Percentiles rank a stretch among this genome's conserved stretches.
Conservation (phyloP, 345 rosid genomes). For the Citrus australasica region DNA sequence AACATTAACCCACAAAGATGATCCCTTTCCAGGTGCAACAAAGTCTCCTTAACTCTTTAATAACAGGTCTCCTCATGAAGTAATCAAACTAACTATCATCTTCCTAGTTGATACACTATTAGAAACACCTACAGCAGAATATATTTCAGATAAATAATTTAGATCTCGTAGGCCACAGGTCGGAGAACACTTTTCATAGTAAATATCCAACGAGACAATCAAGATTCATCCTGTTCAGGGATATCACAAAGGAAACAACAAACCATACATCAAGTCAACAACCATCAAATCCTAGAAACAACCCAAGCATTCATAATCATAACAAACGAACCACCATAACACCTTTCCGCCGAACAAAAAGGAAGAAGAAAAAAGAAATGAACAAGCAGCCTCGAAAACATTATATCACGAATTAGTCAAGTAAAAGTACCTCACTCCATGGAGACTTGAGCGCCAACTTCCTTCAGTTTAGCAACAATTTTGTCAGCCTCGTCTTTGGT, state of each 20-base stretch:
- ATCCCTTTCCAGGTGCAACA: background rate
- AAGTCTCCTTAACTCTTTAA: background rate
- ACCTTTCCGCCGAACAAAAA: background rate
- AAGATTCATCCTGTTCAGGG: background rate
- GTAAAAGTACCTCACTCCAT: conserved; percentile 62
- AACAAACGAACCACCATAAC: background rate
- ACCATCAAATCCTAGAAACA: background rate
- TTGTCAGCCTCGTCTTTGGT: conserved; percentile 90
- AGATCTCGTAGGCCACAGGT: background rate
- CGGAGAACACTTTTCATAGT: too few species aligned
- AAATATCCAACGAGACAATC: background rate
- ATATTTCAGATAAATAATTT: background rate
- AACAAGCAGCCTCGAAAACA: background rate
- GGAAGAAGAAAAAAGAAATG: background rate
- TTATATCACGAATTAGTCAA: background rate
- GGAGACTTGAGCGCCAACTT: conserved; percentile 72
- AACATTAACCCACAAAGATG: background rate
- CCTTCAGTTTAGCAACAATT: conserved; percentile 79
- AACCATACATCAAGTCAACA: background rate
- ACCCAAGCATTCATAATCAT: background rate
- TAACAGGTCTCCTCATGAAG: background rate
- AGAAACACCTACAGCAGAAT: background rate
- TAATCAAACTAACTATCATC: background rate
- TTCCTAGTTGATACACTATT: background rate
- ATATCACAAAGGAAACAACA: background rate